Conservation (phyloP, 2,329 filamentous ascomycete genomes). For the Chalaropsis thielavioides region DNA sequence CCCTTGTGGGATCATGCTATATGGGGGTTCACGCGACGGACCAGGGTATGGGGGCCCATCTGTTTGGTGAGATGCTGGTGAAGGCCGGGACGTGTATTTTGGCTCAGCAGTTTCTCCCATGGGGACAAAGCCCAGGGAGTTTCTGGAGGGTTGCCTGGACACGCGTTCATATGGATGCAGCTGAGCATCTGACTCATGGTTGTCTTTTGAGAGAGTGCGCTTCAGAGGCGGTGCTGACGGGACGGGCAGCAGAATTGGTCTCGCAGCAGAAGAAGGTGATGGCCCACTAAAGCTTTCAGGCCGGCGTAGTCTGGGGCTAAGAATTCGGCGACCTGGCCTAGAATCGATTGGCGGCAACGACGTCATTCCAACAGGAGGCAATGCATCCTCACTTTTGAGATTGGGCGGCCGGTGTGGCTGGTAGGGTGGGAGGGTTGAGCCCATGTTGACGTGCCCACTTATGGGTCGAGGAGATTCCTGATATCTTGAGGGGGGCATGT, state of each 20-base stretch:
- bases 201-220: background rate
- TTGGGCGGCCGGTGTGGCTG: background rate
- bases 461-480: background rate
- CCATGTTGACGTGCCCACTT: background rate
- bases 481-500: background rate
- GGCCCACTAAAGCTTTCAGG: background rate
- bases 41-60: background rate
- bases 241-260: background rate
- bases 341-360: background rate
- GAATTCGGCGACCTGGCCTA: background rate
- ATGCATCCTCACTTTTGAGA: background rate
- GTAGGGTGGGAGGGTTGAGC: background rate
- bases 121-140: background rate
- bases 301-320: background rate
- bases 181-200: background rate
- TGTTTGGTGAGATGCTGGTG: background rate
- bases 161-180: background rate
- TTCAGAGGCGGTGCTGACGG: background rate
- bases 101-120: background rate
- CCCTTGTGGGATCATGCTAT: background rate
- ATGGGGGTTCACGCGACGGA: background rate
- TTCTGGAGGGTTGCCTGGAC: background rate
- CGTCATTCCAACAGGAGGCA: background rate
- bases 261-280: background rate
- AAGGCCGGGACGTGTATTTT: background rate